Evolutionary conservation across 1,139 yeast species (phyloP), one percentile per base, ranked within the genome.

Genomic region (Blastobotrys serpentis): DNA sequence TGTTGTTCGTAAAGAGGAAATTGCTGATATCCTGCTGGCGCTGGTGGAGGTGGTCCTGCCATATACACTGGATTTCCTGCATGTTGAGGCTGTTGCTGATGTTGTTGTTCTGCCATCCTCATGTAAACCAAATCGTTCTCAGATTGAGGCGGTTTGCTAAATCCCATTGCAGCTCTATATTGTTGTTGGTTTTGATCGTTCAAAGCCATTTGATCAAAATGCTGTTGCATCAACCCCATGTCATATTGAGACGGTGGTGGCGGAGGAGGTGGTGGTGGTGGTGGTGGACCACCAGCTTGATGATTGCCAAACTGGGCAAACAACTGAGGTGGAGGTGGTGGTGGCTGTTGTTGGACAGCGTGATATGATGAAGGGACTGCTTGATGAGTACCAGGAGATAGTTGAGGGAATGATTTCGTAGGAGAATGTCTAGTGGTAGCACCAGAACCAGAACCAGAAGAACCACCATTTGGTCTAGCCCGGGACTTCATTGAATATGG

Each of bases 141-240:
- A 8, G 43, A 22, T 18, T 18, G 26, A 37, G 22, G 41, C 3
- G 17, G 34, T n/a, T 13, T 18, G 8, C 5, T 29, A 7, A 22
- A 42, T 16, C 40, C 43, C 21, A 36, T 38, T 17, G 50, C 44
- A 7, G 43, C 42, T 17, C 40, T 34, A 21, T 16, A 29, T 34
- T 42, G 47, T 6, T 36, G 44, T 17, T 34, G 47, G 14, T 18
- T 44, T 23, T 44, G 44, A 17, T 44, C 36, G 17, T 36, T 45
- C 44, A 53, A 21, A 32, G 44, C 30, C 44, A 51, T 10, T 38
- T 53, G 56, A 16, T 54, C 57, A 44, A 54, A 53, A 25, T 52
- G 57, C 32, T 46, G 54, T 25, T 47, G 32, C 19, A 32, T 43
- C 29, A 47, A 34, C 8, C 26, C 43, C 46, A 36, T 36, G 25